Evolutionary conservation across 495 filamentous ascomycete genomes (phyloP), one percentile per base, ranked within the genome.

Genomic region (Tricharina praecox): DNA sequence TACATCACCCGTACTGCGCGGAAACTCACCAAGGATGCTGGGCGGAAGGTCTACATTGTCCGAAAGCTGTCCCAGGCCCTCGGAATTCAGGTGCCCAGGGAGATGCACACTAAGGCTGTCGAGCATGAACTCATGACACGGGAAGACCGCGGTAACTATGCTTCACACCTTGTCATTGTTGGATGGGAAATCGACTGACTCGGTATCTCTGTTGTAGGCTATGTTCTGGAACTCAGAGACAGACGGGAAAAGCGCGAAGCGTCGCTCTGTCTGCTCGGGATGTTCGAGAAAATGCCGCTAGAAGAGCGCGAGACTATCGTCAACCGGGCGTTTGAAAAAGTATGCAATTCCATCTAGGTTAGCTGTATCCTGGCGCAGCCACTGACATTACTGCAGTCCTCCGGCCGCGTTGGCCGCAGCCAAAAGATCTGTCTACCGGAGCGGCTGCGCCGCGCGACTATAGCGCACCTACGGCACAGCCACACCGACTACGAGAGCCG

Each of bases 1-100:
- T 73, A 73, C 53, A 62, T 72, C 19, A 75, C 70, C 16, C 58
- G 67, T 3, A 55, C 70, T 47, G 71, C 68, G 44, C 66, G 67
- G n/a, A 57, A 50, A 26, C 61, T 64, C 23, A 71, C 69, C 13
- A 67, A 68, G 47, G 62, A 68, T 30, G 61, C 63, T 9, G 48
- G 55, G 16, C 58, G 56, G 32, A 45, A 52, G 0, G 62, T 73
- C 35, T 72, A 67, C 38, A 59, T 64, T 13, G 66, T 72, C 50
- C 56, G 58, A 44, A 45, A 60, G 32, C 59, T 53, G n/a, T 64
- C 64, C 49, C 50, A 49, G 4, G 51, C 53, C 3, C 50, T 67
- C 7, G 70, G 70, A 3, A 63, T 73, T n/a, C 63, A 68, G n/a
- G 64, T 73, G 9, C 70, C 68, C 3, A 45, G 48, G 19, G 59